Base-by-base conservation (phyloP, 345 rosid genomes). In the Psidium friedrichsthalianum region DNA sequence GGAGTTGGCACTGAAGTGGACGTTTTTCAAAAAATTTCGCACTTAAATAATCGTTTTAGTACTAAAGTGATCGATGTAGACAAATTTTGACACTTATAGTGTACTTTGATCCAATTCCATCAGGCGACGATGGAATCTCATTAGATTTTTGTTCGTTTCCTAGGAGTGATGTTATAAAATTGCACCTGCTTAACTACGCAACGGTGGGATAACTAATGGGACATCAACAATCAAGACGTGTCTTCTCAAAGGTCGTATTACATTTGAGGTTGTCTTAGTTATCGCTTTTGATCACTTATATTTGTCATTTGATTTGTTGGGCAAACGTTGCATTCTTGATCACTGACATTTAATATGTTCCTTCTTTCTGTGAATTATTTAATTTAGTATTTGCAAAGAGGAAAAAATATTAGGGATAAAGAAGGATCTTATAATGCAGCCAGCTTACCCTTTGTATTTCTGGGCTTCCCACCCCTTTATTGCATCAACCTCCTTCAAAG, bases 71-170 rank as follows among this genome's bases (percentile, higher is more conserved):
- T 36, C 3, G 36, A 2, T 36, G 36, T 36, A 36, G 2, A 36
- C 36, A 3, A 36, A 36, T 36, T 36, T 36, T 36, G 36, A 36
- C 36, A 36, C 36, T 36, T 36, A 36, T 36, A 36, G 36, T 36
- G 3, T 36, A 36, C 36, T 36, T 3, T 40, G 15, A 57, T 25
- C 11, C 29, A 83, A 29, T 6, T 44, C 52, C n/a, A 53, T 6
- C 8, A 14, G 3, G 25, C 0, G 25, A 10, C 0, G 0, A 11
- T 1, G 1, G 7, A 56, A 24, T 57, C 61, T 25, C 15, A 1
- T 0, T 24, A 36, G 10, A 1, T 3, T 2, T 11, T 11, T 57
- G 6, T 57, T 57, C 11, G 3, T 57, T 25, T 11, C 15, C 15
- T 57, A 25, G 15, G 6, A 25, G 14, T 57, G 61, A 57, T 25